Percentiles rank a stretch among this genome's conserved stretches.
phyloP scores from a whole-genome alignment of 2,329 filamentous ascomycete species.

The Shiraia sp. region DNA sequence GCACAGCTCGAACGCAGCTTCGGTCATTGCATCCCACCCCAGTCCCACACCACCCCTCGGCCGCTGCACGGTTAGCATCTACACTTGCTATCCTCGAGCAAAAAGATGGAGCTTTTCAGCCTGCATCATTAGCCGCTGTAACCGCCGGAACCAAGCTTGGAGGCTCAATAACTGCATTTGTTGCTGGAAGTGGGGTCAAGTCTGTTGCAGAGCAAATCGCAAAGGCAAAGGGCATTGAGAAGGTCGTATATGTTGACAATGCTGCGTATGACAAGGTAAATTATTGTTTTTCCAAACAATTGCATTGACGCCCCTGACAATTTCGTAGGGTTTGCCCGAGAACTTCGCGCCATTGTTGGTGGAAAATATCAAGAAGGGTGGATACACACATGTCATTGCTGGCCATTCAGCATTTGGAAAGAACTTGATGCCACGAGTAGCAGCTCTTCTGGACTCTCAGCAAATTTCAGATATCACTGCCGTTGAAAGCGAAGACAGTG shows the following conservation, averaged over 20 bases:
- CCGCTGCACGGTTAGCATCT: constrained; percentile 73
- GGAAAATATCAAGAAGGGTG: constrained; percentile 95
- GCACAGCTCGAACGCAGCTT: constrained; percentile 51
- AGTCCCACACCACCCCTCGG: constrained; percentile 55
- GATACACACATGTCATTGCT: constrained; percentile 88
- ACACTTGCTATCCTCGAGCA: constrained; percentile 93
- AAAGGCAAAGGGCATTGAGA: constrained; percentile 88
- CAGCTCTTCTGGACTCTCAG: constrained; percentile 87
- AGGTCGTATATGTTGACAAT: constrained; percentile 88
- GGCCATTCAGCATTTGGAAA: constrained; percentile 97
- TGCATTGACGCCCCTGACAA: constrained; percentile 9
- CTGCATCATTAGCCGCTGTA: constrained; percentile 80
- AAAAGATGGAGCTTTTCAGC: constrained; percentile 82
- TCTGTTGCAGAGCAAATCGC: constrained; percentile 78
- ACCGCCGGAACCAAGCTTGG: constrained; percentile 86
- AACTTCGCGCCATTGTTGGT: constrained; percentile 91
- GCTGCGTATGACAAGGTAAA: constrained; percentile 85
- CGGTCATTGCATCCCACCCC: constrained; percentile 37
- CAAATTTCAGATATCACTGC: constrained; percentile 90
- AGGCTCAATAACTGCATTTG: constrained; percentile 80
- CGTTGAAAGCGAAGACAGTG: constrained; percentile 84
- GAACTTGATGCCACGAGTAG: constrained; percentile 87
- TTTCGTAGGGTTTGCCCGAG: constrained; percentile 74
- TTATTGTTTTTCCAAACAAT: neutral
- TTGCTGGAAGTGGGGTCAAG: constrained; percentile 81